phyloP scores from a whole-genome alignment of 306 rosid species.

The Cucumis cinereus region DNA sequence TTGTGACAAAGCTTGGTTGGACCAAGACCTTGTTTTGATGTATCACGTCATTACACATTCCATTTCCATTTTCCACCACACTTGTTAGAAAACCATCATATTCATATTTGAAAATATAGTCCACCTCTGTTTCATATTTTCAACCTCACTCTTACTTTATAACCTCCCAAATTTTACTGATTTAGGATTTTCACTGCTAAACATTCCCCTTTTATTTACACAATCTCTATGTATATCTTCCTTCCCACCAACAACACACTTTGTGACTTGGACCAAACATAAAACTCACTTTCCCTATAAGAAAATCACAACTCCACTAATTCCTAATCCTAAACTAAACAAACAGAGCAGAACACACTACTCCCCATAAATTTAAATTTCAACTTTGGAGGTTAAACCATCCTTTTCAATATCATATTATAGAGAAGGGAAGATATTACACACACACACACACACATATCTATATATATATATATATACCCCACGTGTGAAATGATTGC shows the following conservation, averaged over 20 bases:
- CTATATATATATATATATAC: neutral
- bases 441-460: too few species aligned
- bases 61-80: neutral
- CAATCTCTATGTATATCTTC: neutral
- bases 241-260: neutral
- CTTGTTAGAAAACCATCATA: neutral
- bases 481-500: conserved; percentile 3
- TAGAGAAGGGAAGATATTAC: neutral
- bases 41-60: neutral
- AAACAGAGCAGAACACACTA: neutral
- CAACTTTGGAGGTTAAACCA: neutral
- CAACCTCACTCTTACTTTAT: neutral
- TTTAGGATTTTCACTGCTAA: neutral
- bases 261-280: neutral
- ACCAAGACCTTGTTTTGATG: neutral
- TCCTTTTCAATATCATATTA: neutral
- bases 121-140: neutral
- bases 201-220: neutral
- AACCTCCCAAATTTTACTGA: neutral
- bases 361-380: neutral
- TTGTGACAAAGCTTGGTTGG: neutral
- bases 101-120: neutral
- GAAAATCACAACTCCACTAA: too few species aligned
- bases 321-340: neutral
- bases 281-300: neutral